Percentiles rank a stretch among this genome's conserved stretches.
These are phyloP conservation scores for Trifolium dubium DNA, from an alignment of 306 rosid species.

Conservation along the genomic window DNA sequence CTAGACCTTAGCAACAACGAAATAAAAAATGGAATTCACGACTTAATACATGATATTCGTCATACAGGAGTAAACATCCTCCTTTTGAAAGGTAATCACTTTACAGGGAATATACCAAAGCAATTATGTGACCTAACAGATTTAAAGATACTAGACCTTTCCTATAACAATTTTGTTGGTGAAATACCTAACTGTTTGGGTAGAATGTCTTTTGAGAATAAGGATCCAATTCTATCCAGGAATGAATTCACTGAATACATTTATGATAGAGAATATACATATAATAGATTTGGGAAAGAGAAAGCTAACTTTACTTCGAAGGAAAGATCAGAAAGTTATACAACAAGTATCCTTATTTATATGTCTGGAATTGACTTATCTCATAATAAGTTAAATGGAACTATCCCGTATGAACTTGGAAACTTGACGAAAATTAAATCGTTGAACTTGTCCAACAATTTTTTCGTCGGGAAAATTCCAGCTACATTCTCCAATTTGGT, in stretches of 20 bases:
- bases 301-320: background rate
- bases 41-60: background rate
- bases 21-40: background rate
- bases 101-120: slow-evolving; percentile 5
- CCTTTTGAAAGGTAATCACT: slow-evolving; percentile 25
- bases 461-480: background rate
- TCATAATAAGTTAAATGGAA: background rate
- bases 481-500: background rate
- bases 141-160: slow-evolving; percentile 1
- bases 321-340: background rate
- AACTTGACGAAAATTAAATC: slow-evolving; percentile 6
- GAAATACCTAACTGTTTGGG: slow-evolving; percentile 34
- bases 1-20: slow-evolving; percentile 37
- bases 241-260: too few relatives aligned
- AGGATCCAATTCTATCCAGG: background rate
- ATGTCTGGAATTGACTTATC: slow-evolving; percentile 25
- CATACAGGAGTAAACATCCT: background rate
- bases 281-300: background rate
- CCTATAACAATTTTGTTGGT: slow-evolving; percentile 1
- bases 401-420: slow-evolving; percentile 30
- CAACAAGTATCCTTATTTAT: background rate
- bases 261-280: too few relatives aligned
- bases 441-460: slow-evolving; percentile 12
- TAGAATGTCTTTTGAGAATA: slow-evolving; percentile 7
- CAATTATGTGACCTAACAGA: slow-evolving; percentile 3